phyloP scores from a whole-genome alignment of 768 basidiomycete species.

The Daedaleopsis nitida region DNA sequence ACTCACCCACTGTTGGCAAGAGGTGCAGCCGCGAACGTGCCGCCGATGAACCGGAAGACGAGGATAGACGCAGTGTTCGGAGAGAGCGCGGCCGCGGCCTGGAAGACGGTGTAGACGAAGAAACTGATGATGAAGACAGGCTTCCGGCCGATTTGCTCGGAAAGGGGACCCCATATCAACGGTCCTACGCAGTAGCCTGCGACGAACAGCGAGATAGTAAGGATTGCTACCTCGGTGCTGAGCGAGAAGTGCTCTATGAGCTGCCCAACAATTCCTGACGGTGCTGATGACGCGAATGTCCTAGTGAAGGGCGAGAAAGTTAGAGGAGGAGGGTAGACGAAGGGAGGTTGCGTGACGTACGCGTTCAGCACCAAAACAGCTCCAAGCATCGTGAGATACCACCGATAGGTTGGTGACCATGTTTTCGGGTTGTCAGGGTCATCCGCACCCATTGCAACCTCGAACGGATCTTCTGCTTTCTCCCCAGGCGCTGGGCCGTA shows the following conservation, averaged over 20 bases:
- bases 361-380: constrained; percentile 31
- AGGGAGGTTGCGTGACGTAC: constrained; percentile 33
- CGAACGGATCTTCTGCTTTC: constrained; percentile 28
- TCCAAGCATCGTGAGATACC: constrained; percentile 30
- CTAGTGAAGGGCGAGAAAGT: constrained; percentile 41
- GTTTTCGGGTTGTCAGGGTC: constrained; percentile 28
- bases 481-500: constrained; percentile 28
- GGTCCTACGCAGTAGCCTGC: constrained; percentile 71
- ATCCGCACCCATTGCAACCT: constrained; percentile 24
- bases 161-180: constrained; percentile 59
- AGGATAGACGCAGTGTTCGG: constrained; percentile 65
- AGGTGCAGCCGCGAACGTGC: constrained; percentile 68
- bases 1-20: constrained; percentile 67
- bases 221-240: constrained; percentile 50
- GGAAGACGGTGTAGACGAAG: constrained; percentile 61
- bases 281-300: constrained; percentile 65
- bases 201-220: constrained; percentile 65
- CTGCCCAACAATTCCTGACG: constrained; percentile 48
- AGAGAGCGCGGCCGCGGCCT: constrained; percentile 63
- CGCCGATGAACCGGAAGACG: constrained; percentile 70
- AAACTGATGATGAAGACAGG: constrained; percentile 36
- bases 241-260: constrained; percentile 51
- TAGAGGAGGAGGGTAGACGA: constrained; percentile 44
- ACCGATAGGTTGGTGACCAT: constrained; percentile 25
- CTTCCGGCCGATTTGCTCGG: constrained; percentile 37